Evolutionary conservation across 2,329 filamentous ascomycete species (phyloP), one percentile per base, ranked within the genome.

Genomic region (Camillea tinctor): DNA sequence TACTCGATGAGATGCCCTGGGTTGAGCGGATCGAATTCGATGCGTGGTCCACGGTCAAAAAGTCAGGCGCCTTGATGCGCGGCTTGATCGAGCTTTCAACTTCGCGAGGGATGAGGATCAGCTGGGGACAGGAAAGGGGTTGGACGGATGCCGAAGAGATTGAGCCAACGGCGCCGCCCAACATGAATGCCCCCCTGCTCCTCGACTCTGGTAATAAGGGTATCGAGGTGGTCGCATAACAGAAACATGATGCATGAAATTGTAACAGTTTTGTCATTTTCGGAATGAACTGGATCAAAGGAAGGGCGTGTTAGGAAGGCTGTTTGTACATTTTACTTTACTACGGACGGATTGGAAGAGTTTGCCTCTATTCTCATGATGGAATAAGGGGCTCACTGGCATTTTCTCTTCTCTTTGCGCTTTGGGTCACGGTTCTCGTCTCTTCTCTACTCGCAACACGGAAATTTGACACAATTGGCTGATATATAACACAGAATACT

Each of bases 21-120:
- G 72, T 91, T 1, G 70, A 80, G 8, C 76, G 78, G 1, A 79
- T 93, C 20, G 83, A 91, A 68, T 90, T 93, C 62, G 90, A 93
- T 73, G 90, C 83, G 0, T 91, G 83, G 71, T 76, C 82, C 0
- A 84, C 84, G 56, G 87, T 93, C 3, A 84, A 84, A 72, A 88
- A 87, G 70, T 80, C 80, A 1, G 85, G 87, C 15, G 84, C 81
- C 26, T 84, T 93, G 75, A 84, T 93, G 79, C 74, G 76, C 9
- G 84, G 80, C 2, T 75, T 93, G 20, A 72, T 89, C 8, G 77
- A 82, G 1, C 79, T 83, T 3, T 80, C 81, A 1, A 76, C 74
- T 9, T 73, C 78, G 7, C 77, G 80, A 19, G 75, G 81, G 22
- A 81, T 83, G 63, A 74, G 73, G 49, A 79, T 92, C n/a, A 76